Evolutionary conservation across 805 yeast species (phyloP).

Genomic region (Metschnikowia kofuensis): DNA sequence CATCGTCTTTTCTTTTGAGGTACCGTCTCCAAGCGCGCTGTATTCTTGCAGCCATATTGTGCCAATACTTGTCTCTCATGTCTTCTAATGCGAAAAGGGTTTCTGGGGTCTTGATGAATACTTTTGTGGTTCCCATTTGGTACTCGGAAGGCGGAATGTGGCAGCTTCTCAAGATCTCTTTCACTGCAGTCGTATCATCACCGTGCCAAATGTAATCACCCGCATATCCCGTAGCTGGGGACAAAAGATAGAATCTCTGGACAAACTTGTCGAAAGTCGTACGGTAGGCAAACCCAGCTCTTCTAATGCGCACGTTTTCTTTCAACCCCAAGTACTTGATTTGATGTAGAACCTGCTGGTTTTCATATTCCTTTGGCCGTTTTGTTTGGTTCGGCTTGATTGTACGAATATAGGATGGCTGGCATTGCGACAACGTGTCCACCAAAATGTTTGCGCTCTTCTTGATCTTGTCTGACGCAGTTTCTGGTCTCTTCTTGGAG

Average conservation of each 20-base stretch:
- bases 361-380: slow-evolving; percentile 86
- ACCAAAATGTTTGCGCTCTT: slow-evolving; percentile 87
- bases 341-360: slow-evolving; percentile 88
- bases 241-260: slow-evolving; percentile 85
- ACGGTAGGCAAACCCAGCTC: slow-evolving; percentile 98
- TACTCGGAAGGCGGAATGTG: slow-evolving; percentile 77
- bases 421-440: slow-evolving; percentile 83
- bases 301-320: slow-evolving; percentile 94
- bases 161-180: slow-evolving; percentile 48
- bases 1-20: slow-evolving; percentile 75
- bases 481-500: slow-evolving; percentile 81
- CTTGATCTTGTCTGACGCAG: slow-evolving; percentile 94
- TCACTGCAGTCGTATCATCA: slow-evolving; percentile 51
- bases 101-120: slow-evolving; percentile 95
- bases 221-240: slow-evolving; percentile 91
- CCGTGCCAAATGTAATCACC: slow-evolving; percentile 63
- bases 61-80: slow-evolving; percentile 97
- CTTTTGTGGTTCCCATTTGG: slow-evolving; percentile 89
- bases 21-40: slow-evolving; percentile 96
- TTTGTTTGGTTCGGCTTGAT: slow-evolving; percentile 95
- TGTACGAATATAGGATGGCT: slow-evolving; percentile 95
- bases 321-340: slow-evolving; percentile 93
- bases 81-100: slow-evolving; percentile 93
- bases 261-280: slow-evolving; percentile 95
- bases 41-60: slow-evolving; percentile 94